Base-by-base conservation (phyloP, 2,329 filamentous ascomycete genomes). In the Helicocarpus griseus region DNA sequence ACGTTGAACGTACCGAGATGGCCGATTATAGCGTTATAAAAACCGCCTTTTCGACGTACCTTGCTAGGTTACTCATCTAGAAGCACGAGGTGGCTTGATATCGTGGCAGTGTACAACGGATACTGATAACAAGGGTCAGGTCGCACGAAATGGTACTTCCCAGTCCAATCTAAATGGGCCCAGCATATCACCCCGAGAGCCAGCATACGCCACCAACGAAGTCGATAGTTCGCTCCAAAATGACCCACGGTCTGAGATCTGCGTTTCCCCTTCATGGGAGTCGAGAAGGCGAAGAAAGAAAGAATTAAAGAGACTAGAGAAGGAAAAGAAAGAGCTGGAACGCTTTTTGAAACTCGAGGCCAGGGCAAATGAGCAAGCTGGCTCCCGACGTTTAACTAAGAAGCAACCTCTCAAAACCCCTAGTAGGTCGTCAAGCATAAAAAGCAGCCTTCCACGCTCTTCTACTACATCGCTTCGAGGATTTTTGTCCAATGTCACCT, bases 201-300 rank as follows among this genome's bases (percentile, higher is more conserved):
- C 24, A 17, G 21, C 31, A 47, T 11, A 13, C 8, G 6, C 21
- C 4, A 19, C 4, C 31, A 47, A 28, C 21, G 45, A 5, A n/a
- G 45, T 13, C 29, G 24, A 35, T 26, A 28, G 14, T 24, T 14
- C 36, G 17, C 5, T 19, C 31, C 31, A 17, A 36, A 17, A 13
- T 17, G 45, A 47, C 22, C 9, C 6, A 3, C 40, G 53, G 22
- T 55, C 57, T 11, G 50, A 56, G 19, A 52, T 56, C 17, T 58
- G 56, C 35, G 54, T 58, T n/a, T 58, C 56, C 2, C 56, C 53
- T 19, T 56, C 55, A 19, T 57, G 57, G 55, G 50, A 49, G 8
- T 38, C 55, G 31, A 55, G 54, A 28, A 55, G 51, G 39, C 35
- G 53, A 46, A 50, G 46, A 31, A 58, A 56, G 39, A 54, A 49